Evolutionary conservation across 805 yeast genomes (phyloP), one percentile per base, ranked within the genome.

Genomic region (Nakazawaea laoshanensis): DNA sequence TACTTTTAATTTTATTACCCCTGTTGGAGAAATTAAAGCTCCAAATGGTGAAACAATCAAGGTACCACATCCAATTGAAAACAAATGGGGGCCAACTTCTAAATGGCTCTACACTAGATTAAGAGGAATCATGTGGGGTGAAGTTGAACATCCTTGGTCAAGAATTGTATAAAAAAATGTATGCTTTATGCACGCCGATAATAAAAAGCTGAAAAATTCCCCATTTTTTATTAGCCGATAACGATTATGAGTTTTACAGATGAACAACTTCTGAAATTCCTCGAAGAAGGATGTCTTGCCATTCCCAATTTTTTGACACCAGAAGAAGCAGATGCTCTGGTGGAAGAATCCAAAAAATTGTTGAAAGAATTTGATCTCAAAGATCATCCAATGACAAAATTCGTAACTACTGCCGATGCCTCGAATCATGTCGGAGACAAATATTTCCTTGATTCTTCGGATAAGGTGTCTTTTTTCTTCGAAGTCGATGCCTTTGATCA

Each of bases 351-450:
- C 3, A 55, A 58, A 10, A 34, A 50, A 13, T 54, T 82, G 18
- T 58, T 78, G 29, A 42, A 48, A 1, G 56, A 63, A 5, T 63
- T 82, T 31, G 77, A 77, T 42, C 43, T 76, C 6, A 43, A 55
- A 2, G 55, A 54, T 6, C 92, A 83, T 44, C 89, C 94, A 11
- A 48, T 69, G 49, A 81, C 88, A 8, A 70, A 67, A 48, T 82
- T 82, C 61, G 72, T 75, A 23, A 82, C 92, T 2, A 50, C 52
- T 2, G 54, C 52, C 18, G 62, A 63, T 17, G 67, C 61, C 10
- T 63, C 59, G 3, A 60, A 62, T 14, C 88, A 81, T 48, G 65
- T 82, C 27, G 88, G 89, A 2, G 88, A 83, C 51, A 63, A 69
- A 10, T 82, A 83, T 50, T 82, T 82, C 49, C 52, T 83, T 19